phyloP scores from a whole-genome alignment of 73 alveolate species.

The Effrenium voratum region DNA sequence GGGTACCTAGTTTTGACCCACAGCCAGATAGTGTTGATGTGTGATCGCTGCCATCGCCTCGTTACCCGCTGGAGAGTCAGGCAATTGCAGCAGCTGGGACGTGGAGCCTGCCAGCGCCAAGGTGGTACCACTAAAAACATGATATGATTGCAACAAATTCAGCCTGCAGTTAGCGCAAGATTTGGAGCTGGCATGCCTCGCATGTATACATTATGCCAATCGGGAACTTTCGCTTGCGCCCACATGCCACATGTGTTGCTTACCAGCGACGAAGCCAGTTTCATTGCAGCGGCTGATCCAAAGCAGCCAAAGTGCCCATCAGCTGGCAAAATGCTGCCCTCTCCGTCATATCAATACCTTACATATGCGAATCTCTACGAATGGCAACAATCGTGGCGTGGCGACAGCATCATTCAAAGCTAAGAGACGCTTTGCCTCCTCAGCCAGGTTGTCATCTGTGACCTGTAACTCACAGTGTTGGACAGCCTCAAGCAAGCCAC shows the following conservation, averaged over 20 bases:
- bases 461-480: neutral
- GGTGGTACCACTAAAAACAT: neutral
- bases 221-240: too few species aligned
- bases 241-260: too few species aligned
- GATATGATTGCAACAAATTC: neutral
- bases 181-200: conserved; percentile 63
- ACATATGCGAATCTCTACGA: too few species aligned
- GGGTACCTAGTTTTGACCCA: too few species aligned
- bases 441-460: conserved; percentile 68
- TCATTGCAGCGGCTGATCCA: too few species aligned
- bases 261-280: too few species aligned
- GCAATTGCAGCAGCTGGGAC: neutral
- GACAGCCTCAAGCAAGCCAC: too few species aligned
- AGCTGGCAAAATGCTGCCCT: conserved; percentile 73
- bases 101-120: neutral
- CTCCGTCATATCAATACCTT: conserved; percentile 72
- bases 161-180: conserved; percentile 63
- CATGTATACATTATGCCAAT: too few species aligned
- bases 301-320: conserved; percentile 31
- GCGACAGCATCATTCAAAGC: too few species aligned
- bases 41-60: too few species aligned
- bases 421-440: conserved; percentile 82
- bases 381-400: too few species aligned
- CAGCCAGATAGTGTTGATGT: too few species aligned
- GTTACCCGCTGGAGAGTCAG: neutral